A percentile compares a stretch with the other conserved stretches of the same genome.
These are phyloP conservation scores for Crepidotus variabilis DNA, from an alignment of 768 basidiomycete species.

Conservation along the genomic window DNA sequence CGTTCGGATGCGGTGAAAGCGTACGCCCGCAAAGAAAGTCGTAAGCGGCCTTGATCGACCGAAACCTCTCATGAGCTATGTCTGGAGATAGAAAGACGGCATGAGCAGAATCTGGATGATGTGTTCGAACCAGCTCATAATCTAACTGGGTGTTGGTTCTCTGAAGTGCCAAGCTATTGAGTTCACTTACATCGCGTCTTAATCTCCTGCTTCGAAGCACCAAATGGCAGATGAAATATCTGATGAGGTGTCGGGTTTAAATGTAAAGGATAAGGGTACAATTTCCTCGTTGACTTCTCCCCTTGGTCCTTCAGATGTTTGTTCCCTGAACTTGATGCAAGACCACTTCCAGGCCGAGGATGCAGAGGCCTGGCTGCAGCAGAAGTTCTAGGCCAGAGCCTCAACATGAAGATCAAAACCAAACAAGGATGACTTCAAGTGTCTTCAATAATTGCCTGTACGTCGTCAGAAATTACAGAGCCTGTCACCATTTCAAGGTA, in stretches of 20 bases:
- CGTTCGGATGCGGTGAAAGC: conserved; percentile 19
- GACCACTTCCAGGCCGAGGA: background rate
- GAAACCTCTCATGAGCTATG: conserved; percentile 58
- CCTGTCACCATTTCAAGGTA: too few species aligned
- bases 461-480: too few species aligned
- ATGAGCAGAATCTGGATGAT: conserved; percentile 66
- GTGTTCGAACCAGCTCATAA: conserved; percentile 66
- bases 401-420: too few species aligned
- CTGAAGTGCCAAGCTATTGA: background rate
- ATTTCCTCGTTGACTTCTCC: background rate
- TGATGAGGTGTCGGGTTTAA: conserved; percentile 61
- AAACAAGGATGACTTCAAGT: too few species aligned
- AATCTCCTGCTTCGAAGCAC: conserved; percentile 56
- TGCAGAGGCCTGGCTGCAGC: too few species aligned
- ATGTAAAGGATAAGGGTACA: conserved; percentile 47
- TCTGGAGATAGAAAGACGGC: conserved; percentile 36
- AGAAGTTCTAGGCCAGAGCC: too few species aligned
- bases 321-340: background rate
- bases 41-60: conserved; percentile 62
- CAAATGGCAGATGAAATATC: conserved; percentile 62
- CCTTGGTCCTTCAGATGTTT: background rate
- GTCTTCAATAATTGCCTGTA: too few species aligned
- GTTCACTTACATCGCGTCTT: conserved; percentile 60
- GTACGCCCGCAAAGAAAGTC: conserved; percentile 44
- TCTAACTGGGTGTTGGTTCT: conserved; percentile 34